Evolutionary conservation across 805 yeast genomes (phyloP), one percentile per base, ranked within the genome.

Genomic region (Ascoidea tarda): DNA sequence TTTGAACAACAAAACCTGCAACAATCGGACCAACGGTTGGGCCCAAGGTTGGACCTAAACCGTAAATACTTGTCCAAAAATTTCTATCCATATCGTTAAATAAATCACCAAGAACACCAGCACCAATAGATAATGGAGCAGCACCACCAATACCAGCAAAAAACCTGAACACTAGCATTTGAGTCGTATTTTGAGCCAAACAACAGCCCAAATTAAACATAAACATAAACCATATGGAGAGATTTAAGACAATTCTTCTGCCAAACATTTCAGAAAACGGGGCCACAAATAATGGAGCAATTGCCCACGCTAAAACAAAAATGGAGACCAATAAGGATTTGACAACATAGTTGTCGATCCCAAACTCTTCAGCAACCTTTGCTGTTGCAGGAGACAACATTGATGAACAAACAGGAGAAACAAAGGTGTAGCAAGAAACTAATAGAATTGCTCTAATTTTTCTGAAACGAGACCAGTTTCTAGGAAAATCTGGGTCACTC

Each of bases 211-310:
- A 57, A 60, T 75, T 76, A 67, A 78, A 78, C 32, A 68, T 56
- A 48, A 73, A 68, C 28, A 76, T 64, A 49, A 79, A 60, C 70
- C 77, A 71, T 33, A 78, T 71, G 12, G 82, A 72, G 8, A 66
- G 56, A 53, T 77, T 72, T 54, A 81, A 72, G 4, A 85, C 83
- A 4, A 72, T 62, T 54, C 72, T 69, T 46, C 90, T 67, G 2
- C 90, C 91, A 55, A 75, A 73, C 55, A 80, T 70, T 60, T 84
- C 91, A 47, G 84, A 77, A 10, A 84, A 59, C 2, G 90, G 90
- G 2, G 87, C 82, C 53, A 81, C 69, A 33, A 83, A 59, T 51
- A 83, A 64, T 1, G 89, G 88, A 6, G 84, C 84, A 28, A 78
- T 56, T 0, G 87, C 87, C 74, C 87, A 73, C 1, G 88, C 88